Evolutionary conservation across 176 grass and related monocot species (phyloP).

Genomic region (Oryza coarctata): DNA sequence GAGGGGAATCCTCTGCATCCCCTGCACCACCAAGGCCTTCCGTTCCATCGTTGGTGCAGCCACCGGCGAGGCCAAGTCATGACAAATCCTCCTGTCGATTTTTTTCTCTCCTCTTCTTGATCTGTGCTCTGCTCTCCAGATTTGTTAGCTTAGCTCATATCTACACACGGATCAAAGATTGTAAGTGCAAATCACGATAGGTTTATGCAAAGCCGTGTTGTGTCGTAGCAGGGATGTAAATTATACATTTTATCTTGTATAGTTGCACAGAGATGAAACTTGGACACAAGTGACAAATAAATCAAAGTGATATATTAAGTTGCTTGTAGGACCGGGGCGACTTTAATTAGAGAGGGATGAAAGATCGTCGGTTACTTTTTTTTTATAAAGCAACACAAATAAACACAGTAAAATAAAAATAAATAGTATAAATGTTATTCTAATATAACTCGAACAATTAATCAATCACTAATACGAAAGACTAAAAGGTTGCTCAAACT

Average conservation of each 20-base stretch:
- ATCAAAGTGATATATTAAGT: background rate
- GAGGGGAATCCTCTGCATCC: constrained; percentile 62
- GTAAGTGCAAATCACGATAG: background rate
- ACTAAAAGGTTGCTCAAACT: too few relatives aligned
- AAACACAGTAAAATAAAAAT: too few relatives aligned
- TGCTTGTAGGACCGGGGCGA: too few relatives aligned
- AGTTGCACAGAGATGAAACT: background rate
- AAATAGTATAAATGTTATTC: too few relatives aligned
- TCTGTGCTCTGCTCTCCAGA: background rate
- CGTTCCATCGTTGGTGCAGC: constrained; percentile 12
- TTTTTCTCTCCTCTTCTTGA: background rate
- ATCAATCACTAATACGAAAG: too few relatives aligned
- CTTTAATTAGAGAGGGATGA: too few relatives aligned
- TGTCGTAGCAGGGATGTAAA: background rate
- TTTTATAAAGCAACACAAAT: too few relatives aligned
- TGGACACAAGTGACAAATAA: background rate
- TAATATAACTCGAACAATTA: too few relatives aligned
- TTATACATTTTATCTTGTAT: background rate
- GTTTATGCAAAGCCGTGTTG: background rate
- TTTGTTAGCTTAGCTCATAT: background rate
- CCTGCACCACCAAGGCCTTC: constrained; percentile 54
- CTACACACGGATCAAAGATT: background rate
- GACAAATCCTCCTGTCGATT: background rate
- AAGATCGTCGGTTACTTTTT: too few relatives aligned
- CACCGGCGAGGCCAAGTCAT: constrained; percentile 38